Percentiles rank a stretch among this genome's conserved stretches.
Evolutionary conservation across 768 basidiomycete species (phyloP).

Genomic region (Naematelia aurantialba): DNA sequence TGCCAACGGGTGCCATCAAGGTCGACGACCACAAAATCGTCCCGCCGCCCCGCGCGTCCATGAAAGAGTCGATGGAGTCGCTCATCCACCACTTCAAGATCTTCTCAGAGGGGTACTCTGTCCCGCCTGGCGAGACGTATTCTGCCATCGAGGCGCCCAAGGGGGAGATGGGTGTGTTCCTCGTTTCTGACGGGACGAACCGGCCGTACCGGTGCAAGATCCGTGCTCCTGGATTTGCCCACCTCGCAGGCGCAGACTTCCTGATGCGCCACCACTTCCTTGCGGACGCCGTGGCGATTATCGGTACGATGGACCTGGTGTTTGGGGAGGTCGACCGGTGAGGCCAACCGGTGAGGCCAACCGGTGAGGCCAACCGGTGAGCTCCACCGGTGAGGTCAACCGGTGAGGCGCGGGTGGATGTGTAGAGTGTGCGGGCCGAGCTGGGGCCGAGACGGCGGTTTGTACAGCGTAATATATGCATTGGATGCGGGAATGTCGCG

Average conservation of each 20-base stretch:
- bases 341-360: conserved; percentile 68
- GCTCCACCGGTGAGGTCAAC: neutral
- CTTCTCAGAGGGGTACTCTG: conserved; percentile 94
- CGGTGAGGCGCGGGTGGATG: neutral
- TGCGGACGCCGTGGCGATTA: conserved; percentile 92
- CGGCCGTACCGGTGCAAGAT: conserved; percentile 96
- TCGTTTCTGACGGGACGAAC: conserved; percentile 95
- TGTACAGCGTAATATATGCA: neutral
- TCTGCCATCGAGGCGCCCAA: conserved; percentile 97
- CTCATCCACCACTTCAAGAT: conserved; percentile 99
- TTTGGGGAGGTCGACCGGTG: conserved; percentile 70
- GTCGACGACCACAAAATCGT: conserved; percentile 97
- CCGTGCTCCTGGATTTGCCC: conserved; percentile 92
- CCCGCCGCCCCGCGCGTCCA: conserved; percentile 89
- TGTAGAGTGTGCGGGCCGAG: no score
- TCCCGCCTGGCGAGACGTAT: conserved; percentile 87
- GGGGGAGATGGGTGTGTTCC: conserved; percentile 97
- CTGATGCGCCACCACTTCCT: conserved; percentile 72
- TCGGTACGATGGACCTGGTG: conserved; percentile 97
- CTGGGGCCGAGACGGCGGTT: no score
- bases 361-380: conserved; percentile 22
- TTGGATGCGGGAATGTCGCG: neutral
- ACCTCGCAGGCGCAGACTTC: conserved; percentile 92
- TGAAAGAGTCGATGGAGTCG: conserved; percentile 99
- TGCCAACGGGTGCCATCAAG: conserved; percentile 85